Percentiles rank a stretch among this genome's conserved stretches.
Conservation (phyloP, 208 protist species). For the Trypanosoma lewisi region DNA sequence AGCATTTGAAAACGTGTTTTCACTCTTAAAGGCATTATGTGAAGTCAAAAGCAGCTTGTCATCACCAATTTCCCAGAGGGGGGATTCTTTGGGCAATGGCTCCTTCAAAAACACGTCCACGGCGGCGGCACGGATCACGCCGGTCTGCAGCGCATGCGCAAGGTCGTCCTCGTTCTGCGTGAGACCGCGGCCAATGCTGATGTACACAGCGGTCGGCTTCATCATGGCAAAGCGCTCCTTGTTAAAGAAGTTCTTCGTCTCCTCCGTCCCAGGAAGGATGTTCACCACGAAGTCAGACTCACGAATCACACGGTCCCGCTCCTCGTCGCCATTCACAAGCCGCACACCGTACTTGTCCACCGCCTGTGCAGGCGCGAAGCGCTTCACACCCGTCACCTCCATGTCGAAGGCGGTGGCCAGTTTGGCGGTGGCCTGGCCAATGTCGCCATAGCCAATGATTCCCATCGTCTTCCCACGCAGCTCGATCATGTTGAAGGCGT, state of each 20-base stretch:
- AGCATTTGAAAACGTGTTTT: too few relatives aligned
- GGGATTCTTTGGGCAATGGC: constrained; percentile 61
- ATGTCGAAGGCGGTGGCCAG: constrained; percentile 54
- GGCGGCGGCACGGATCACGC: constrained; percentile 64
- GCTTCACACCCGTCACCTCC: constrained; percentile 71
- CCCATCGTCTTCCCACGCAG: constrained; percentile 57
- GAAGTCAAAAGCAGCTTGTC: constrained; percentile 65
- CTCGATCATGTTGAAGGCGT: constrained; percentile 68
- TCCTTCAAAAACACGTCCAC: constrained; percentile 85
- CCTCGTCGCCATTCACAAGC: constrained; percentile 41
- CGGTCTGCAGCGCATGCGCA: constrained; percentile 48
- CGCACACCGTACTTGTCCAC: constrained; percentile 62
- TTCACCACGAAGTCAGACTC: constrained; percentile 85
- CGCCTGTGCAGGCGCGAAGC: constrained; percentile 22
- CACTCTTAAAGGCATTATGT: constrained; percentile 2
- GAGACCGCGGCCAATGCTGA: constrained; percentile 83
- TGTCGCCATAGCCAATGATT: constrained; percentile 85
- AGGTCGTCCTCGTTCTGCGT: constrained; percentile 72
- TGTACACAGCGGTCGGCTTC: constrained; percentile 77
- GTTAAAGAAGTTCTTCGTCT: constrained; percentile 80
- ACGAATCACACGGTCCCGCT: constrained; percentile 45
- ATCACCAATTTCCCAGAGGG: constrained; percentile 58
- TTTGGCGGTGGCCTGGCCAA: constrained; percentile 55
- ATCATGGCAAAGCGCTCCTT: constrained; percentile 68
- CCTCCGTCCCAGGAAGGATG: constrained; percentile 67